Base-by-base conservation (phyloP, 257 asterid species). In the Ilex asprella region DNA sequence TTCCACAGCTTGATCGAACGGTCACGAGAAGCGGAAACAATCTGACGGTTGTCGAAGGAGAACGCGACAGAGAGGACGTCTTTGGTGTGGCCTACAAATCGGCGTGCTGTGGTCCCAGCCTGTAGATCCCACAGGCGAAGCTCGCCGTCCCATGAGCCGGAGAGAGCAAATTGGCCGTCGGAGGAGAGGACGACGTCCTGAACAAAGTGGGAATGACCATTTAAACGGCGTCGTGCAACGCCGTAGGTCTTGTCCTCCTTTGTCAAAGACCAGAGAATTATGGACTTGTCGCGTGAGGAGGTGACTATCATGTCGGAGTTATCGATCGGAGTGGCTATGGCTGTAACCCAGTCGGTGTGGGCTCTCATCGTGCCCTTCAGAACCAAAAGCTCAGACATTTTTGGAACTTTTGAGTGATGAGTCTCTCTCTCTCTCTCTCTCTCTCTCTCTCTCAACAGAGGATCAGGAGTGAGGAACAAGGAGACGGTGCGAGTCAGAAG, bases 91-190 rank as follows among this genome's bases (percentile, higher is more conserved):
- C 97, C 97, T 30, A 83, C 90, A 72, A 90, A 89, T 30, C 97
- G 91, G 56, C 97, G 93, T n/a, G 93, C 87, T 2, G 95, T 85
- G 67, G 66, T 63, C 0, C 97, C 97, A 16, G 96, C 73, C 51
- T 75, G 76, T 13, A 90, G 82, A 39, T 90, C 96, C 97, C 97
- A 90, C 44, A 90, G 86, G 15, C 96, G 96, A 67, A 87, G 93
- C 72, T 90, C 97, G 13, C 90, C 84, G 75, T 90, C 97, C 97
- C 97, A 90, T 16, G 95, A 85, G 3, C 97, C 96, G 58, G 97
- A 90, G 61, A 90, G 95, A 2, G 97, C 97, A 46, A 90, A 90
- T 76, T 83, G 89, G 12, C 97, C 95, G 66, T 90, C 97, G 71
- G 96, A 90, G 1, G 97, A 90, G 60, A 90, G 91, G 29, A 90